Conservation (phyloP, 106 monocot species). For the Apostasia ramifera region DNA sequence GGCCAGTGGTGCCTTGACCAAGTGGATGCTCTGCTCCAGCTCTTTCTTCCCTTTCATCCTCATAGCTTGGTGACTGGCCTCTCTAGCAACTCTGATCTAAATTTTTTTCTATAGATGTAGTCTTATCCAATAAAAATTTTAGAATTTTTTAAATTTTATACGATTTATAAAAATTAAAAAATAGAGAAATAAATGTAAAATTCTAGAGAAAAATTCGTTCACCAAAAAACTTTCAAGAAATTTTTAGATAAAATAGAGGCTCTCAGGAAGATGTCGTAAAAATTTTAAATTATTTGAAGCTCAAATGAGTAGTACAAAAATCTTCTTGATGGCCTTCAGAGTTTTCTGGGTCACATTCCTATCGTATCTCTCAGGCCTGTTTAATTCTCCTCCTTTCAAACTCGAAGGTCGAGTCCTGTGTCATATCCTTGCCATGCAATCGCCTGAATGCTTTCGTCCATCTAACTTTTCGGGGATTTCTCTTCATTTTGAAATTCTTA, state of each 20-base stretch:
- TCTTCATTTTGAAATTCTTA: constrained; percentile 78
- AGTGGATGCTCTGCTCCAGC: constrained; percentile 34
- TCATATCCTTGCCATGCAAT: constrained; percentile 60
- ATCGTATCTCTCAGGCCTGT: constrained; percentile 54
- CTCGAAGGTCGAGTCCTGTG: constrained; percentile 53
- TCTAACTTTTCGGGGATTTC: constrained; percentile 64
- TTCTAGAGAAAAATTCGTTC: too few relatives aligned
- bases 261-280: background rate
- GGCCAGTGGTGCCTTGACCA: constrained; percentile 29
- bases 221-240: background rate
- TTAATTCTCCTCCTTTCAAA: constrained; percentile 43
- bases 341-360: constrained; percentile 37
- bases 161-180: too few relatives aligned
- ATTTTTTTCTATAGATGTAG: background rate
- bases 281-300: too few relatives aligned
- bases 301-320: too few relatives aligned
- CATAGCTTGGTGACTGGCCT: constrained; percentile 26
- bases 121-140: too few relatives aligned
- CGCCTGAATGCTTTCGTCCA: constrained; percentile 62
- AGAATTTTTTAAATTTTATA: too few relatives aligned
- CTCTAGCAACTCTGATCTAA: constrained; percentile 16
- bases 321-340: constrained; percentile 49
- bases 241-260: background rate
- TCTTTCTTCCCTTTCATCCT: constrained; percentile 28
- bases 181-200: too few relatives aligned